Base-by-base conservation (phyloP, 2,329 filamentous ascomycete genomes). In the Apiospora sp. region DNA sequence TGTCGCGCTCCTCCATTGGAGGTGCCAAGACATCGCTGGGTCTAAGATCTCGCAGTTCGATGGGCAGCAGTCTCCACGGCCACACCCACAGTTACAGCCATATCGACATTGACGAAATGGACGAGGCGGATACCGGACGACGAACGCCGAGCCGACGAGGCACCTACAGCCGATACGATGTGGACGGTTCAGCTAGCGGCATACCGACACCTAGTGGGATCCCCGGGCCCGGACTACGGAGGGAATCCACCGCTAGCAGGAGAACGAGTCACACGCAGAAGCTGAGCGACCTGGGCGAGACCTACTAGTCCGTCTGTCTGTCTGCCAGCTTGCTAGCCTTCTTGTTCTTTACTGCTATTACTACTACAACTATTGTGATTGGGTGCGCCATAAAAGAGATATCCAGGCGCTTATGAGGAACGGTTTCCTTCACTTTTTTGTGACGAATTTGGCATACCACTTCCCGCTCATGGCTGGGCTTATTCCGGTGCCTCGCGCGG, bases 1-100 rank as follows among this genome's bases (percentile, higher is more conserved):
- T 89, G 75, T 93, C 92, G 77, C 89, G 92, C 69, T 86, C 90
- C 49, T 93, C 92, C 75, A 80, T 91, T 22, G 84, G 85, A 4
- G 87, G 90, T 7, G 81, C 89, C 12, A 88, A 92, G 73, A 93
- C 92, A 16, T 91, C 93, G 0, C 83, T 94, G 71, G 90, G 89
- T 37, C 10, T 80, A n/a, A 89, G 93, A 71, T 92, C 93, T 24
- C 88, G 92, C 69, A 94, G 92, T 69, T 94, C 93, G 19, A 85
- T 95, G 75, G 90, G 90, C 72, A 89, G 92, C 71, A 91, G 89
- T 74, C 83, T 88, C 14, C 88, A 91, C 75, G 86, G 87, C 4
- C 87, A 90, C 76, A 88, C 88, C 16, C 82, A 87, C 69, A 91
- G 88, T 78, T 85, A 91, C 79, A 84, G 87, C 71, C 86, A 88